phyloP scores from a whole-genome alignment of 202 grass and related monocot genomes.

The Digitaria exilis region DNA sequence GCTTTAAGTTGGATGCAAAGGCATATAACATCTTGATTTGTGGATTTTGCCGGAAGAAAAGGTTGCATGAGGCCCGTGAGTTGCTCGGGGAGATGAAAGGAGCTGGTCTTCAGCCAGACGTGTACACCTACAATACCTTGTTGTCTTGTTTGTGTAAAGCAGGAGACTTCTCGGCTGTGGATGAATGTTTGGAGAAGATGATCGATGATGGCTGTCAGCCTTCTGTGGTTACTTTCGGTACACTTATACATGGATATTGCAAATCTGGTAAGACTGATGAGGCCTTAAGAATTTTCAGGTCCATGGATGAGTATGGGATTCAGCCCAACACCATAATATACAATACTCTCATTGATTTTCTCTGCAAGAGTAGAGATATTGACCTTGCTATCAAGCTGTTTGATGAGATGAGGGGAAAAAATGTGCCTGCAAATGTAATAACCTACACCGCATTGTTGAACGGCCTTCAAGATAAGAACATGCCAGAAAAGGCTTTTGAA shows the following conservation, averaged over 20 bases:
- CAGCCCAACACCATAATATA: conserved; percentile 68
- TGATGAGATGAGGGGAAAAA: conserved; percentile 61
- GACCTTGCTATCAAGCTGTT: conserved; percentile 53
- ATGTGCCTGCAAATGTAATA: conserved; percentile 51
- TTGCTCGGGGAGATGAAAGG: conserved; percentile 63
- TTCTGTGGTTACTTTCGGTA: conserved; percentile 74
- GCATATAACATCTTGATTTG: conserved; percentile 77
- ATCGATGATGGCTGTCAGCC: conserved; percentile 58
- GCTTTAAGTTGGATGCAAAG: conserved; percentile 63
- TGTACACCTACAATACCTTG: conserved; percentile 76
- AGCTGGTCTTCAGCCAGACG: conserved; percentile 58
- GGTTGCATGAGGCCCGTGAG: conserved; percentile 53
- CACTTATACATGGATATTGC: conserved; percentile 77
- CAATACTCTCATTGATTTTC: conserved; percentile 70
- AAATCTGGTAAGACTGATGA: conserved; percentile 61
- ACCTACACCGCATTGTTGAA: conserved; percentile 81
- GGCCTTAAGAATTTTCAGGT: conserved; percentile 63
- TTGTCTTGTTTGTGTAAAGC: conserved; percentile 63
- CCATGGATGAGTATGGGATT: conserved; percentile 53
- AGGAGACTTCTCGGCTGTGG: conserved; percentile 59
- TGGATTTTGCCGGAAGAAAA: conserved; percentile 74
- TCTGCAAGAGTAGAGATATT: conserved; percentile 53
- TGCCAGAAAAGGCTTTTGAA: conserved; percentile 64
- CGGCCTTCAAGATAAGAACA: conserved; percentile 54
- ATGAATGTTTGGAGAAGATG: conserved; percentile 67